phyloP scores from a whole-genome alignment of 1,284 basidiomycete genomes.

The Tilletia caries region DNA sequence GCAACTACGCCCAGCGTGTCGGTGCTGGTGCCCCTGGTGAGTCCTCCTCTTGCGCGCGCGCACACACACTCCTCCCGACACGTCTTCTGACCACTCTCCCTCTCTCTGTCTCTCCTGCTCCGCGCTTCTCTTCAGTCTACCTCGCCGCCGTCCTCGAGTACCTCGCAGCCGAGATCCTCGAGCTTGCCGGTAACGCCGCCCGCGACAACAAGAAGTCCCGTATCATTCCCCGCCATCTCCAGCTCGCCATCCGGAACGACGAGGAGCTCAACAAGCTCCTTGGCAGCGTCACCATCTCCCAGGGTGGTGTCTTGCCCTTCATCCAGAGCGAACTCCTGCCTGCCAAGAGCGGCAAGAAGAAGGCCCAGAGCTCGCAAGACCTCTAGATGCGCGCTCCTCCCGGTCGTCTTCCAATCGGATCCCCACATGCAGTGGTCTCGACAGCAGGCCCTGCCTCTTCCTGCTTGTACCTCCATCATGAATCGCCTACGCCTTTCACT shows the following conservation, averaged over 20 bases:
- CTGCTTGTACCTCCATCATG: not conserved
- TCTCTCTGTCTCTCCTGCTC: constrained; percentile 10
- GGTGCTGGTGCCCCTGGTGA: constrained; percentile 71
- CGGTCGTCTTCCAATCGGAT: not conserved
- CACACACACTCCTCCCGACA: constrained; percentile 3
- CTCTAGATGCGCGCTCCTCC: not conserved
- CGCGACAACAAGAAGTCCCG: constrained; percentile 74
- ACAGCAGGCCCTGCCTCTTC: no score
- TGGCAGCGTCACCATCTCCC: constrained; percentile 80
- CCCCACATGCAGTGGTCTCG: no score
- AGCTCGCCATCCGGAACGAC: constrained; percentile 73
- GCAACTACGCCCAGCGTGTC: constrained; percentile 76
- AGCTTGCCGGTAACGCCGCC: constrained; percentile 76
- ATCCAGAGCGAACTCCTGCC: constrained; percentile 65
- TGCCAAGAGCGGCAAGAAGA: constrained; percentile 63
- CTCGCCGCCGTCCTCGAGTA: constrained; percentile 80
- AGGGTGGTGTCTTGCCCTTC: constrained; percentile 79
- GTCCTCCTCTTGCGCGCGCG: constrained; percentile 39
- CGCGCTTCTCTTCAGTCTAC: constrained; percentile 63
- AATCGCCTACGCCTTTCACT: not conserved
- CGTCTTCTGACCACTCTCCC: not conserved
- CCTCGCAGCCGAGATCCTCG: constrained; percentile 79
- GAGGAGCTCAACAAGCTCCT: constrained; percentile 68
- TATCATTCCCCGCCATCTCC: constrained; percentile 84
- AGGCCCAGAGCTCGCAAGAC: constrained; percentile 23